These are phyloP conservation scores for Tulasnella calospora DNA, from an alignment of 768 basidiomycete genomes.

Conservation along the genomic window DNA sequence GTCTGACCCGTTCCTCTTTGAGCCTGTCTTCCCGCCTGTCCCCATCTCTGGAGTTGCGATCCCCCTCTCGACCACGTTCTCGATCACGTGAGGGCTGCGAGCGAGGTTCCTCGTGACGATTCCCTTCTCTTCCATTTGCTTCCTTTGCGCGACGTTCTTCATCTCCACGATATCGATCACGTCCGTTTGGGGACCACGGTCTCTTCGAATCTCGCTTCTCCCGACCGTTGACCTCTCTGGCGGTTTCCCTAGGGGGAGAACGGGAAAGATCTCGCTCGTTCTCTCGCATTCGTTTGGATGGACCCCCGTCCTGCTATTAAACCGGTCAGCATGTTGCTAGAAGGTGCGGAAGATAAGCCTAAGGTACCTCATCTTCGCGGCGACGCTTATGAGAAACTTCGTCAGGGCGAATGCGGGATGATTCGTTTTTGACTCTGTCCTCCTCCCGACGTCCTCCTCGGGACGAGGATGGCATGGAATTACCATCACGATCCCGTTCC, in stretches of 20 bases:
- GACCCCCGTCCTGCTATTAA: conserved; percentile 11
- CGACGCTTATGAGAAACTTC: conserved; percentile 28
- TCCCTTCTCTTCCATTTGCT: conserved; percentile 7
- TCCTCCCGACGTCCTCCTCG: conserved; percentile 18
- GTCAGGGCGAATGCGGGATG: background rate
- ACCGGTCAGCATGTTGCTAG: background rate
- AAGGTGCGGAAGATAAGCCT: background rate
- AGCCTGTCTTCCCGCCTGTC: background rate
- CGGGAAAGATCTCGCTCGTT: background rate
- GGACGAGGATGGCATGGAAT: background rate
- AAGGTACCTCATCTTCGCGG: conserved; percentile 26
- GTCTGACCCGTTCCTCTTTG: background rate
- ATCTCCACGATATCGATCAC: conserved; percentile 21
- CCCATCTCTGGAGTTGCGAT: conserved; percentile 2
- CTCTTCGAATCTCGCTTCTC: background rate
- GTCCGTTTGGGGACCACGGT: conserved; percentile 16
- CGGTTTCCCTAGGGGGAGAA: background rate
- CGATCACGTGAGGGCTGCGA: conserved; percentile 6
- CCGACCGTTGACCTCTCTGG: conserved; percentile 9
- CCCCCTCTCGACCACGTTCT: conserved; percentile 15
- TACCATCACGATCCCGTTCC: conserved; percentile 17
- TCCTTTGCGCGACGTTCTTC: conserved; percentile 9
- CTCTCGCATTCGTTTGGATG: conserved; percentile 22
- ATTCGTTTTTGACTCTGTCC: background rate
- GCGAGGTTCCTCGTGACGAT: background rate